phyloP scores from a whole-genome alignment of 768 basidiomycete species.

The Mycena sanguinolenta region DNA sequence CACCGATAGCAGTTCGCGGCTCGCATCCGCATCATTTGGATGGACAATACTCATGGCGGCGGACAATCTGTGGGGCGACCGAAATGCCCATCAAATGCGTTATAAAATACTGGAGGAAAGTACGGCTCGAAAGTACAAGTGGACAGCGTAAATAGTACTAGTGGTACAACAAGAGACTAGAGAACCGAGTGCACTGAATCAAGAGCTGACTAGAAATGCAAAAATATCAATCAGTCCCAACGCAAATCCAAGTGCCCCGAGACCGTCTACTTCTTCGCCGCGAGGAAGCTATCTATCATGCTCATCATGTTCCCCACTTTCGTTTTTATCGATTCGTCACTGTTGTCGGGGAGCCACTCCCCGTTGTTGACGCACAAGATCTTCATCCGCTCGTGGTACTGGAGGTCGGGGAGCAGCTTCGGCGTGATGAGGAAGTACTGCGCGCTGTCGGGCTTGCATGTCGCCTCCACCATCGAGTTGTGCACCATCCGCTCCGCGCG shows the following conservation, averaged over 20 bases:
- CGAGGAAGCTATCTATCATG: conserved; percentile 68
- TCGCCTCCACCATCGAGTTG: conserved; percentile 94
- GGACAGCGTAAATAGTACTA: too few species aligned
- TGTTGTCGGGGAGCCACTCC: conserved; percentile 90
- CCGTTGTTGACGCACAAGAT: conserved; percentile 96
- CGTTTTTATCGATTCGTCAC: too few species aligned
- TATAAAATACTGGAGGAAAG: too few species aligned
- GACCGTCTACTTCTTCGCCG: conserved; percentile 15
- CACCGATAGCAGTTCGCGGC: too few species aligned
- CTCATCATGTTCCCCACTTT: conserved; percentile 80
- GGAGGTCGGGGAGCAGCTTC: conserved; percentile 90
- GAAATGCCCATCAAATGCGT: too few species aligned
- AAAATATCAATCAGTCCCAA: neutral
- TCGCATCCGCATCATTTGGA: too few species aligned
- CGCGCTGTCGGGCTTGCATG: conserved; percentile 90
- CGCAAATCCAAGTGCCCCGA: neutral
- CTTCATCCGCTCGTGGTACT: conserved; percentile 94
- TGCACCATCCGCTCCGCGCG: conserved; percentile 95
- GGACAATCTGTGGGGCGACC: too few species aligned
- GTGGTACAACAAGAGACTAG: too few species aligned
- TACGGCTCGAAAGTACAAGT: too few species aligned
- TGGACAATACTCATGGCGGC: too few species aligned
- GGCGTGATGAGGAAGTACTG: conserved; percentile 99
- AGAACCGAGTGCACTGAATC: conserved; percentile 7
- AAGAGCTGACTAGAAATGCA: neutral